Evolutionary conservation across 78 protist genomes (phyloP).

Genomic region (Capsaspora owczarzaki): DNA sequence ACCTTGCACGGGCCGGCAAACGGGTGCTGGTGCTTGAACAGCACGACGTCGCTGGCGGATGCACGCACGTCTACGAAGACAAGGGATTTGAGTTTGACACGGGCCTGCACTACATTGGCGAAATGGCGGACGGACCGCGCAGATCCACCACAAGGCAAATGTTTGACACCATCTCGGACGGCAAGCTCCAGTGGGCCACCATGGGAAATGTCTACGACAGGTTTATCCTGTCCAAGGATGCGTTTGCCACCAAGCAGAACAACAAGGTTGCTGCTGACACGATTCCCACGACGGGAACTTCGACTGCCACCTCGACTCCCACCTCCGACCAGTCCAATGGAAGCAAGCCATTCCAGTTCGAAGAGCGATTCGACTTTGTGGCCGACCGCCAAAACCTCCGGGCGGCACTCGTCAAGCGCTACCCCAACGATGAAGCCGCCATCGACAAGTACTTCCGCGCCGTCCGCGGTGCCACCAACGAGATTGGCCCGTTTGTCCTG

Average conservation of each 20-base stretch:
- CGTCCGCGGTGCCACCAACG: not conserved
- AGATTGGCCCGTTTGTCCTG: not conserved
- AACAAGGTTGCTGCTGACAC: not conserved
- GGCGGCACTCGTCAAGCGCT: not conserved
- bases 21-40: constrained; percentile 38
- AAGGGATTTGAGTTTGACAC: constrained; percentile 33
- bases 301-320: too few species aligned
- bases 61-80: constrained; percentile 17
- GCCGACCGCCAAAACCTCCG: not conserved
- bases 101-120: constrained; percentile 41
- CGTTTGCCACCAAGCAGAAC: too few species aligned
- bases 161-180: not conserved
- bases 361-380: too few species aligned
- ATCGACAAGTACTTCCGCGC: constrained; percentile 4
- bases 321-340: too few species aligned
- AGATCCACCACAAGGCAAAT: not conserved
- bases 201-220: not conserved
- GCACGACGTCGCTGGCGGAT: constrained; percentile 40
- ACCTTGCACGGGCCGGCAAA: not conserved
- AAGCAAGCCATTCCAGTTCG: too few species aligned
- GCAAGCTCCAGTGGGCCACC: constrained; percentile 8
- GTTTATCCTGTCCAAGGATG: not conserved
- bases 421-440: constrained; percentile 19
- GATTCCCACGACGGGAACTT: too few species aligned
- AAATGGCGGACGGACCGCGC: not conserved